phyloP scores from a whole-genome alignment of 2,329 filamentous ascomycete species.

The Colletotrichum endophyticum region DNA sequence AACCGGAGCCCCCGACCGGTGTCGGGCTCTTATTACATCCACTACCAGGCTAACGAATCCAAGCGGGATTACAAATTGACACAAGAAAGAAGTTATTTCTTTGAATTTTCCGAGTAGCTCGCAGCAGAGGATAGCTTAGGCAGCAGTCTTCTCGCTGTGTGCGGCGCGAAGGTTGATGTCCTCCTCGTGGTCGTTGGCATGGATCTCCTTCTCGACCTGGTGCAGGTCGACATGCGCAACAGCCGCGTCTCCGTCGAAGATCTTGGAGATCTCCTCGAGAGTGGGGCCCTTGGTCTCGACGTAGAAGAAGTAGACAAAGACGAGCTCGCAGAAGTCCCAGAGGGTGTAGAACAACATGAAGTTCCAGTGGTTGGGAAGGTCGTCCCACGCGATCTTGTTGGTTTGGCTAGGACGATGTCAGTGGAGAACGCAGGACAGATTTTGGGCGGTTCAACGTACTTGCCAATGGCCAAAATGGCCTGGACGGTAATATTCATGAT shows the following conservation, averaged over 20 bases:
- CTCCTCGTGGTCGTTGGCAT: constrained; percentile 37
- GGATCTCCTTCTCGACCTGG: constrained; percentile 60
- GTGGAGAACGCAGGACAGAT: neutral
- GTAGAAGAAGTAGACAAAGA: constrained; percentile 71
- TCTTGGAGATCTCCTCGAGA: constrained; percentile 72
- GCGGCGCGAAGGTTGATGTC: constrained; percentile 30
- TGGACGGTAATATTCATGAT: constrained; percentile 70
- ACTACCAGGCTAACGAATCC: neutral
- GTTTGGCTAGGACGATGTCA: constrained; percentile 51
- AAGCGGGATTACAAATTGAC: constrained; percentile 2
- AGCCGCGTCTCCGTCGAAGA: constrained; percentile 71
- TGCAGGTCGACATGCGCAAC: constrained; percentile 59
- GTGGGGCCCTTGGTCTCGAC: constrained; percentile 75
- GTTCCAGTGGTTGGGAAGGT: constrained; percentile 65
- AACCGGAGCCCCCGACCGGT: neutral
- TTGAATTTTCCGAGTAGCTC: neutral
- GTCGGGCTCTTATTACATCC: constrained; percentile 8
- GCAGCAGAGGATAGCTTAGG: neutral
- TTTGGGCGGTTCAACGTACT: constrained; percentile 44
- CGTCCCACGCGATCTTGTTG: constrained; percentile 68
- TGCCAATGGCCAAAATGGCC: constrained; percentile 64
- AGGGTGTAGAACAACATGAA: constrained; percentile 71
- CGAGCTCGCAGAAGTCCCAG: constrained; percentile 64
- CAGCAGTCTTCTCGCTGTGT: constrained; percentile 25
- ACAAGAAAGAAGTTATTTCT: neutral